Conservation (phyloP, 768 basidiomycete genomes). For the Collybia sp. region DNA sequence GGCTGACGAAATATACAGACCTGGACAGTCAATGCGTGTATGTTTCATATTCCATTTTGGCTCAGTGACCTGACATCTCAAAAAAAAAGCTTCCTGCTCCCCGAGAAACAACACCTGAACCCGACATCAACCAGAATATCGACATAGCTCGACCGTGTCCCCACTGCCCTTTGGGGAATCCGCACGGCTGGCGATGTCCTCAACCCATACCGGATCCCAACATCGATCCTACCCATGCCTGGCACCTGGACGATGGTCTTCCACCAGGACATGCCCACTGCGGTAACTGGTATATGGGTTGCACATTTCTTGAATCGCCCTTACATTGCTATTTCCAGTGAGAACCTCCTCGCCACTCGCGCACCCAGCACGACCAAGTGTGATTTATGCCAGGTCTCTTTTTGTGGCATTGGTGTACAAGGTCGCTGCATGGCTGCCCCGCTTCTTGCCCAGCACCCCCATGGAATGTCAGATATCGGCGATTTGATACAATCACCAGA, state of each 20-base stretch:
- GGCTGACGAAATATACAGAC: conserved; percentile 76
- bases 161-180: conserved; percentile 66
- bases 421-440: conserved; percentile 64
- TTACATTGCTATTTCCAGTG: conserved; percentile 37
- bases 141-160: conserved; percentile 79
- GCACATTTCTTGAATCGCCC: not conserved
- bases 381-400: conserved; percentile 77
- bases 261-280: conserved; percentile 81
- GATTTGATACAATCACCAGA: conserved; percentile 76
- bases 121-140: conserved; percentile 55
- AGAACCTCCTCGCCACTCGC: conserved; percentile 64
- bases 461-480: conserved; percentile 60
- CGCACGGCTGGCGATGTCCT: conserved; percentile 79
- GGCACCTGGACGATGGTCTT: conserved; percentile 71
- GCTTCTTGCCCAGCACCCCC: conserved; percentile 58
- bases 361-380: conserved; percentile 81
- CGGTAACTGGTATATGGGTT: conserved; percentile 60
- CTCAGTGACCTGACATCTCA: conserved; percentile 2
- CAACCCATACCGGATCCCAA: conserved; percentile 72
- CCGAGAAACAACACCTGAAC: conserved; percentile 72
- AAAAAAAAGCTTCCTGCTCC: conserved; percentile 74
- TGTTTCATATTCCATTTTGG: conserved; percentile 5
- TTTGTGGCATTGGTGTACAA: conserved; percentile 78
- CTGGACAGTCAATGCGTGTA: conserved; percentile 61
- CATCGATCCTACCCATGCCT: conserved; percentile 64